These are phyloP conservation scores for Penicillium robsamsonii DNA, from an alignment of 495 filamentous ascomycete species.

Conservation along the genomic window DNA sequence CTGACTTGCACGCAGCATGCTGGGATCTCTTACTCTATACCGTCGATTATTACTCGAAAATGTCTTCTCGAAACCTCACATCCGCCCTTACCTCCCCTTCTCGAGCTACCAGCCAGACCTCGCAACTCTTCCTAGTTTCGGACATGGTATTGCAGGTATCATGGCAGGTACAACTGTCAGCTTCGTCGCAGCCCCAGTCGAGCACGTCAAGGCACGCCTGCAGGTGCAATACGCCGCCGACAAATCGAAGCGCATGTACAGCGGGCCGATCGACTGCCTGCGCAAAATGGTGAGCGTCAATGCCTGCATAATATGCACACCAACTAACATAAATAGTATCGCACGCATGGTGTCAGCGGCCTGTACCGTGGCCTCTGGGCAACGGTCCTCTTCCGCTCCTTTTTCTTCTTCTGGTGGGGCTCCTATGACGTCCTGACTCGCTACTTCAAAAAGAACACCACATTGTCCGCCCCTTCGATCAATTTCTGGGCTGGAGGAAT, in stretches of 20 bases:
- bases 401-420: slow-evolving; percentile 98
- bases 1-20: slow-evolving; percentile 57
- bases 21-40: slow-evolving; percentile 88
- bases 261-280: slow-evolving; percentile 80
- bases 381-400: slow-evolving; percentile 83
- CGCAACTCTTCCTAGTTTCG: slow-evolving; percentile 65
- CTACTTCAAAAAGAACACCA: slow-evolving; percentile 61
- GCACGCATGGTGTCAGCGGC: slow-evolving; percentile 69
- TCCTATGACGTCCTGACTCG: slow-evolving; percentile 81
- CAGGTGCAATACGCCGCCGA: slow-evolving; percentile 85
- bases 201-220: slow-evolving; percentile 91
- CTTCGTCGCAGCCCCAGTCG: slow-evolving; percentile 90
- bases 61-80: slow-evolving; percentile 63
- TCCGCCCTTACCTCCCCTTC: slow-evolving; percentile 39
- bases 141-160: slow-evolving; percentile 83
- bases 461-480: slow-evolving; percentile 71
- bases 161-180: slow-evolving; percentile 86
- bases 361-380: slow-evolving; percentile 82
- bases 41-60: slow-evolving; percentile 74
- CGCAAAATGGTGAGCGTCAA: slow-evolving; percentile 58
- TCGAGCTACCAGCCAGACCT: slow-evolving; percentile 30
- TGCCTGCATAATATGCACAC: background rate
- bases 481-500: slow-evolving; percentile 98
- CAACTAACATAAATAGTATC: slow-evolving; percentile 30
- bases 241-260: slow-evolving; percentile 73